Evolutionary conservation across 1,139 yeast genomes (phyloP), one percentile per base, ranked within the genome.

Genomic region (Kodamaea arcana): DNA sequence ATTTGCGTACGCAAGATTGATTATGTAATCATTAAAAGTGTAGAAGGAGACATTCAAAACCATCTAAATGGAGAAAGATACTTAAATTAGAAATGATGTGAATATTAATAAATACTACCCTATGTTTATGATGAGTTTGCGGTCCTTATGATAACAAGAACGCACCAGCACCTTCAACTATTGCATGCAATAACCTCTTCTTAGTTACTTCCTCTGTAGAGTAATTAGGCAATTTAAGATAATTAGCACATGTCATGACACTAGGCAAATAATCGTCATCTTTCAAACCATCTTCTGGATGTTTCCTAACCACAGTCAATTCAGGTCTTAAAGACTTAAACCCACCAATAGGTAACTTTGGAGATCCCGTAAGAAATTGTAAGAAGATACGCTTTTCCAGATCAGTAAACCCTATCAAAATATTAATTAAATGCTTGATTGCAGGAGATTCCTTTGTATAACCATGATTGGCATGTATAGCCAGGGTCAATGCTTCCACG

Each of bases 201-300:
- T 58, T 65, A 80, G 92, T 72, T 1, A 85, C 60, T 21, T 68
- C 78, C 42, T 69, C 71, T 20, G 75, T 65, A 2, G 87, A 73
- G 53, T 92, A 92, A 42, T 83, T 77, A 2, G 98, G 98, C 20
- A 92, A 63, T 57, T 92, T 92, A 45, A 92, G 70, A 53, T 92
- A 92, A 56, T 92, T 92, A 4, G 95, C 97, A 65, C 98, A 92
- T 0, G 98, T 92, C 98, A 92, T 92, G 3, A 92, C 98, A 61
- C 96, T 87, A 2, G 98, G 98, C 40, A 92, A 66, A 50, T 83
- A 88, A 44, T 82, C 90, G 56, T 92, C 95, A n/a, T 87, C 76
- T 14, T 65, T 59, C 32, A 75, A 54, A 1, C 76, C 78, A 37
- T 71, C 79, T 41, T 90, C 96, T 8, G 83, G 75, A 36, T 74